These are phyloP conservation scores for Wickerhamomyces tratensis DNA, from an alignment of 805 yeast genomes.

Conservation along the genomic window DNA sequence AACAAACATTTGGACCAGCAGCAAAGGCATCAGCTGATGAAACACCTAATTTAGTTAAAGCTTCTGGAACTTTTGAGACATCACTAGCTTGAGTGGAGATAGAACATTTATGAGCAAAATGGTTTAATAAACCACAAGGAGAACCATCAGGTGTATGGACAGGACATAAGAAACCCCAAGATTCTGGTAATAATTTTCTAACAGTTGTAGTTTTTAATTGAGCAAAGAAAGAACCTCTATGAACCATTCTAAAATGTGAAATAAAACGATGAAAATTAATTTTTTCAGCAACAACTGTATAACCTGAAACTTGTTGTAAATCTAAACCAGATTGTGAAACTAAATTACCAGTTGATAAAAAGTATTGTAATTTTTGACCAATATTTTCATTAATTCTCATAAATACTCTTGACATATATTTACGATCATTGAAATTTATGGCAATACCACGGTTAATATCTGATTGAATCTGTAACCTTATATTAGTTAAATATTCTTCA, in stretches of 20 bases:
- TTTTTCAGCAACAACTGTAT: constrained; percentile 97
- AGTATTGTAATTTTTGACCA: constrained; percentile 90
- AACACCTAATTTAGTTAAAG: constrained; percentile 71
- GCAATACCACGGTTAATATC: constrained; percentile 76
- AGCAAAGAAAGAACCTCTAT: constrained; percentile 98
- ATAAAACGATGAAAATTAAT: constrained; percentile 95
- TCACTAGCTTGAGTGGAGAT: constrained; percentile 98
- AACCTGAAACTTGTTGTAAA: constrained; percentile 96
- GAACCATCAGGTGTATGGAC: constrained; percentile 99
- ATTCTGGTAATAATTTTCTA: constrained; percentile 90
- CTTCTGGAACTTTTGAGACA: constrained; percentile 94
- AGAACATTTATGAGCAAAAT: constrained; percentile 96
- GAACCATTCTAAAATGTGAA: constrained; percentile 99
- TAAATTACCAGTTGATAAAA: constrained; percentile 92
- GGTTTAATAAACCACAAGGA: constrained; percentile 97
- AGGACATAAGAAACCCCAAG: constrained; percentile 99
- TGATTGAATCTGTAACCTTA: constrained; percentile 63
- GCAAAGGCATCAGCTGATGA: constrained; percentile 75
- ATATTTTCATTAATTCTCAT: constrained; percentile 81
- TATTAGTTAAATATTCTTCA: constrained; percentile 77
- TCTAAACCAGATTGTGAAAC: constrained; percentile 96
- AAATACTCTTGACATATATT: constrained; percentile 74
- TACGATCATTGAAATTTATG: constrained; percentile 74
- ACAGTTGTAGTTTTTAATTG: constrained; percentile 96
- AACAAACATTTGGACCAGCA: constrained; percentile 70